These are phyloP conservation scores for Penicillium sp. DNA, from an alignment of 2,329 filamentous ascomycete species.

Conservation along the genomic window DNA sequence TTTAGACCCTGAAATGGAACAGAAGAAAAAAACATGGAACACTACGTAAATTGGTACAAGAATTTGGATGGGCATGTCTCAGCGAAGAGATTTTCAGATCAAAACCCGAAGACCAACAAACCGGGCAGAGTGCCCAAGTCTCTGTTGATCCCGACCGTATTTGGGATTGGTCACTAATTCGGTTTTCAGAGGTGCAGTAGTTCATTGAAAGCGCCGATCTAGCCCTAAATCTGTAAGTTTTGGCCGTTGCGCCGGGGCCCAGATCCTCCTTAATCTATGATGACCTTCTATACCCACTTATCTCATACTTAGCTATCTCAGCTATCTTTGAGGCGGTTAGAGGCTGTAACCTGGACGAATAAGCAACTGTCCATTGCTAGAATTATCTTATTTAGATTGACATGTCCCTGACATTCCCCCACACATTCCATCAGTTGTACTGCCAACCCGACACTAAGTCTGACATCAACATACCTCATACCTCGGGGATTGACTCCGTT, in stretches of 20 bases:
- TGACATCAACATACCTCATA: slow-evolving; percentile 10
- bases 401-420: neutral
- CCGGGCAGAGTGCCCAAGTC: neutral
- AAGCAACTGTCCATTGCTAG: neutral
- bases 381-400: no score
- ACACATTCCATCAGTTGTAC: slow-evolving; percentile 18
- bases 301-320: neutral
- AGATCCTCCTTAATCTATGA: neutral
- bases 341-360: neutral
- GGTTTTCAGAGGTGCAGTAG: neutral
- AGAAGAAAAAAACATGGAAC: neutral
- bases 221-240: neutral
- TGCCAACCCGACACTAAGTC: slow-evolving; percentile 4
- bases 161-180: neutral
- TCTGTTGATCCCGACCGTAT: neutral
- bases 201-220: neutral
- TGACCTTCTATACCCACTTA: neutral
- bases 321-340: neutral
- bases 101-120: neutral
- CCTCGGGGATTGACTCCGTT: neutral
- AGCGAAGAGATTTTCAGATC: neutral
- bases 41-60: neutral
- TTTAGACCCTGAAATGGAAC: neutral
- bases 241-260: neutral
- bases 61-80: neutral